Base-by-base conservation (phyloP, 2,329 filamentous ascomycete species). In the Trichoderma sp. region DNA sequence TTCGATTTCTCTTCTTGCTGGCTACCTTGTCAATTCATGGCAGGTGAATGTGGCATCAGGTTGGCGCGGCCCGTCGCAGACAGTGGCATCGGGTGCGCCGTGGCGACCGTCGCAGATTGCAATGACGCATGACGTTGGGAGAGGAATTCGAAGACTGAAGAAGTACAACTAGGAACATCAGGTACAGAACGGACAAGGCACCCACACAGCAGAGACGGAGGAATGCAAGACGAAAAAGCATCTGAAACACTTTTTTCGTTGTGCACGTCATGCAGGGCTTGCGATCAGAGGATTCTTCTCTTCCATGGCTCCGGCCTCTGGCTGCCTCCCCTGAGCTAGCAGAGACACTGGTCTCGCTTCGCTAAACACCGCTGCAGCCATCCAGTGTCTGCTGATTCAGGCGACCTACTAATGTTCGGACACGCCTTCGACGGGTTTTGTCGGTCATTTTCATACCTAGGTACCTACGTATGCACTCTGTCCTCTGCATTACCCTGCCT, bases 31-130 rank as follows among this genome's bases (percentile, higher is more conserved):
- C 34, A 39, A 39, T 39, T 14, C 10, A 39, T 47, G 60, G 60
- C 57, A 57, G 55, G 61, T 65, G 34, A 12, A 39, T 39, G 12
- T 39, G 64, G 58, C 63, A 63, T 30, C 59, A 68, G 66, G 67
- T 68, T 66, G 64, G 67, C 67, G 67, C 67, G 67, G 66, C 45
- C 66, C 67, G 67, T 57, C 52, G 21, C 17, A 43, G 45, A 52
- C 47, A 41, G 48, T 62, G 57, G 51, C 61, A 50, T 57, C 43
- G 30, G 44, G 15, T 56, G 60, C 60, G 41, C 60, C 60, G 60
- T 63, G 60, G 55, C 26, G 9, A n/a, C 10, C 28, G 47, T 43
- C 19, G 54, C 39, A 41, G 34, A 57, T 45, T 30, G 19, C 30
- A 48, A 24, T 10, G 45, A 43, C 30, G 9, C n/a, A 39, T 34